Conservation (phyloP, 83 land plant species). For the Picea engelmannii region DNA sequence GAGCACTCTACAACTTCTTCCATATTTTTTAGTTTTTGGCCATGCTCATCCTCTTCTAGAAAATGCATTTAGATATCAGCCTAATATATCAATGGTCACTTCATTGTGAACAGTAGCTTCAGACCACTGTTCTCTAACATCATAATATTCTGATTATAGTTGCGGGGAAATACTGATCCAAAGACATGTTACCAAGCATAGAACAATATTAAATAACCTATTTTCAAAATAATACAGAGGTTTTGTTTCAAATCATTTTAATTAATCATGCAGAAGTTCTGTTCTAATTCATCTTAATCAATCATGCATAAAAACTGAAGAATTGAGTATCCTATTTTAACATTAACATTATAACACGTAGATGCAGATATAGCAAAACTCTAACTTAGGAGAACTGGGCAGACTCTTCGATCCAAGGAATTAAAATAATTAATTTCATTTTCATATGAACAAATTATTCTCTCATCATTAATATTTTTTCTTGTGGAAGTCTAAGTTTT, state of each 20-base stretch:
- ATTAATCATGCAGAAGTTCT: too few relatives aligned
- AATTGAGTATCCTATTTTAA: too few relatives aligned
- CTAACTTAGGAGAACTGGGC: not conserved
- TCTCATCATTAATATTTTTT: too few relatives aligned
- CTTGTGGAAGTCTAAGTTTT: too few relatives aligned
- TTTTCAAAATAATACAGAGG: not conserved
- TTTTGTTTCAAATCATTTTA: too few relatives aligned
- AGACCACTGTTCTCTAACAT: not conserved
- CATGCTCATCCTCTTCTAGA: not conserved
- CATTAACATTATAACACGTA: not conserved
- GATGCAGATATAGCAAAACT: not conserved
- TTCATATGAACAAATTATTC: not conserved
- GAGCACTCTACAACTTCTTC: not conserved
- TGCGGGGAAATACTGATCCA: too few relatives aligned
- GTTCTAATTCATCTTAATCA: not conserved
- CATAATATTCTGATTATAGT: not conserved
- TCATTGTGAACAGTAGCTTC: not conserved
- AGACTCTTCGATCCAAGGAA: not conserved
- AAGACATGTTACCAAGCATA: not conserved
- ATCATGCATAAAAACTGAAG: too few relatives aligned
- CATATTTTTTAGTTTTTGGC: not conserved
- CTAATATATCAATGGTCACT: not conserved
- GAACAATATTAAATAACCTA: not conserved
- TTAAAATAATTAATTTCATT: not conserved
- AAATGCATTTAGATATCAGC: not conserved